Base-by-base conservation (phyloP, 2,329 filamentous ascomycete genomes). In the Fusarium redolens region DNA sequence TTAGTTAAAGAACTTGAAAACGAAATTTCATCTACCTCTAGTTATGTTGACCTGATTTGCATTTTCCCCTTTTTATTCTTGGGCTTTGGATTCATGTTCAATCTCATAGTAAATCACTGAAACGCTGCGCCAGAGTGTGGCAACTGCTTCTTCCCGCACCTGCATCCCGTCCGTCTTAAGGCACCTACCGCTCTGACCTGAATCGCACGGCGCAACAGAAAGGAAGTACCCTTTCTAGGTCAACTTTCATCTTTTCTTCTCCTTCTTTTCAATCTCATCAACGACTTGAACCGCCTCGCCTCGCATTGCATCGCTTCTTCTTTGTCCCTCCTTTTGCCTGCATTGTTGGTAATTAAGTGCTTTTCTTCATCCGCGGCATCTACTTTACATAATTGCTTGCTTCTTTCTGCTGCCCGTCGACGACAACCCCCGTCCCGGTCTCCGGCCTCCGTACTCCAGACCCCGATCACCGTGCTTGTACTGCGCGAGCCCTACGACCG, bases 181-280 rank as follows among this genome's bases (percentile, higher is more conserved):
- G 22, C 25, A 54, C 61, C 55, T 62, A 61, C 68, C 71, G 58
- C 44, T 72, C 48, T 60, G 71, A 69, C 73, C 75, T 75, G 72
- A 75, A 75, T 73, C 72, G 63, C 50, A 68, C 68, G 72, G 65
- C 71, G 75, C 75, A 72, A 77, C 66, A 65, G 63, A 58, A 69
- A 64, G 50, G 52, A 72, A 52, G 30, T 65, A 58, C 64, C 33
- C 57, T 60, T 63, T 61, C 65, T 38, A 56, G 50, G 35, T 64
- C 31, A 69, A 69, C 66, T 43, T 64, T 41, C 55, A 51, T 67
- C 51, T 68, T 67, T 69, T 58, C 69, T 62, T 67, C 65, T 72
- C 56, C 64, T 76, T 71, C 67, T 69, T 68, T 59, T 59, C 51
- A 52, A 43, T 58, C 59, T 61, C 58, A 64, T 65, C 65, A 57